Conservation (phyloP, 208 protist genomes). For the Acanthamoeba triangularis region DNA sequence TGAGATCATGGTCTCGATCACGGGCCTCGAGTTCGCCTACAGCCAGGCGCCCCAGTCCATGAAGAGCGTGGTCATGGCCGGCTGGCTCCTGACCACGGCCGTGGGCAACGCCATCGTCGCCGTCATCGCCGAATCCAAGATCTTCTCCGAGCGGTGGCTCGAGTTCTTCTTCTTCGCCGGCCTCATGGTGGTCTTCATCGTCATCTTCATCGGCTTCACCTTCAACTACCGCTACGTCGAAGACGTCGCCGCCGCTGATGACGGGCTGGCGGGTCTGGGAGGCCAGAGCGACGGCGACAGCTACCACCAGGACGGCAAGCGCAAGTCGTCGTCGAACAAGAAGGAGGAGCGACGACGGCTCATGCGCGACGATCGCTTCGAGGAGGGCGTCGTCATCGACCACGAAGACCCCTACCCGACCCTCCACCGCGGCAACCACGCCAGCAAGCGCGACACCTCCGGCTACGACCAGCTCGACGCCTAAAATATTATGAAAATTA, state of each 20-base stretch:
- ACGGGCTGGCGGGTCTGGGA: not conserved
- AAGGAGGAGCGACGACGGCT: conserved; percentile 47
- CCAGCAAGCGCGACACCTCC: not conserved
- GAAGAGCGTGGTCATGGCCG: conserved; percentile 81
- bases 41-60: conserved; percentile 81
- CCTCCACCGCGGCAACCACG: not conserved
- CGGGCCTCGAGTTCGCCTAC: conserved; percentile 88
- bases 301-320: not conserved
- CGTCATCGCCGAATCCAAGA: conserved; percentile 78
- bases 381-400: conserved; percentile 19
- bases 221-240: conserved; percentile 82
- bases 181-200: conserved; percentile 78
- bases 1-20: conserved; percentile 89
- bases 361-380: not conserved
- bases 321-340: not conserved
- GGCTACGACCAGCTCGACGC: not conserved
- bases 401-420: not conserved
- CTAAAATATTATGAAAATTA: not conserved
- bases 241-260: not conserved
- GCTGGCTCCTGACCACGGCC: conserved; percentile 43
- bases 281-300: not conserved
- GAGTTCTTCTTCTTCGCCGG: conserved; percentile 87
- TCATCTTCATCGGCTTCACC: conserved; percentile 81
- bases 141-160: conserved; percentile 59
- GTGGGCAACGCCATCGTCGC: conserved; percentile 87